Base-by-base conservation (phyloP, 768 basidiomycete genomes). In the Calvatia gigantea region DNA sequence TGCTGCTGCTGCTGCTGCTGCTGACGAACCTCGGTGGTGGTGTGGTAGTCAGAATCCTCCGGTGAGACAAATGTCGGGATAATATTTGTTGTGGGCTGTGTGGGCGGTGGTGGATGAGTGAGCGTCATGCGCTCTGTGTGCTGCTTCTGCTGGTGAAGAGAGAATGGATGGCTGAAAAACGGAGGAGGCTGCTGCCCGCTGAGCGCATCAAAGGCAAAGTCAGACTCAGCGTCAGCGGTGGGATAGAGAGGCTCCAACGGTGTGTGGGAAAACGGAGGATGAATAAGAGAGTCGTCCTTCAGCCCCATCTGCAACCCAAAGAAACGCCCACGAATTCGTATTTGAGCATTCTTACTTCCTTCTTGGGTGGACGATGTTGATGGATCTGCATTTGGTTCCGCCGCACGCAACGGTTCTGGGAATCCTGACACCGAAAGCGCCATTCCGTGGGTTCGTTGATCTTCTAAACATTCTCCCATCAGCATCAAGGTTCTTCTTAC, bases 351-450 rank as follows among this genome's bases (percentile, higher is more conserved):
- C 46, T 33, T 48, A 14, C 8, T 32, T 28, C 29, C 46, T 32
- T 48, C 31, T 48, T 19, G 6, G 23, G 21, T 2, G 6, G 23
- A 9, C 12, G 17, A 8, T 11, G 29, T 11, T 53, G 51, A 35
- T 43, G 31, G 41, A 43, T 52, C 51, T 52, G 25, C 37, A 38
- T 31, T 28, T 43, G 41, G 39, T 4, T 17, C 28, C 3, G 28
- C 15, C 12, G 17, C 17, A 7, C 41, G 41, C 21, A 42, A 21
- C 7, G 19, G 19, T 42, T 42, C 41, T 53, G 51, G 51, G 43
- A 53, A 53, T n/a, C 42, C 51, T 23, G 51, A 53, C 42, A 53
- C 51, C 6, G 41, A 43, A 23, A 44, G 31, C 12, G 42, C 51
- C 51, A 53, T 53, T 32, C 29, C 29, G 8, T 19, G 15, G 14